Conservation (phyloP, 768 basidiomycete genomes). For the Suillus weaverae region DNA sequence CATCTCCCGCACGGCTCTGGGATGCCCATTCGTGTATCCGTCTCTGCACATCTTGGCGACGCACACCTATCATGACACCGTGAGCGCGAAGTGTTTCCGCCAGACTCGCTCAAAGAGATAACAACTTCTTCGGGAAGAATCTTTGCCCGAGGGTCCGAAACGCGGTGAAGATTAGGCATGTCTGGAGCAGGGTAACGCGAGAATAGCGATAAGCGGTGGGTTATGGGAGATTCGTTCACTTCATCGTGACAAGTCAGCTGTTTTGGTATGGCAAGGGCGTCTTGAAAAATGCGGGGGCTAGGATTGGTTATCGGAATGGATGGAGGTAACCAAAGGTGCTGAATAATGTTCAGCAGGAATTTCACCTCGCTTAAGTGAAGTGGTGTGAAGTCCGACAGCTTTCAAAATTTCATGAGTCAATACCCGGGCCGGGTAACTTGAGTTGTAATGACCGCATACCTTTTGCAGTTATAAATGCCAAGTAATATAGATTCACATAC, state of each 20-base stretch:
- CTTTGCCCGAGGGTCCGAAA: constrained; percentile 31
- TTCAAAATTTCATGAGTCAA: background rate
- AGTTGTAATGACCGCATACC: background rate
- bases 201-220: background rate
- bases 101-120: constrained; percentile 22
- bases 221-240: constrained; percentile 5
- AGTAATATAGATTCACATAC: background rate
- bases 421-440: background rate
- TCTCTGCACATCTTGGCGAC: constrained; percentile 30
- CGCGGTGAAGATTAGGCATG: constrained; percentile 36
- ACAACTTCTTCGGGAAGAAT: constrained; percentile 14
- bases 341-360: background rate
- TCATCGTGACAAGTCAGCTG: background rate
- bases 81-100: constrained; percentile 38
- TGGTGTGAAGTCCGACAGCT: background rate
- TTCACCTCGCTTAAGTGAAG: background rate
- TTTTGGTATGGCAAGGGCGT: background rate
- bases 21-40: constrained; percentile 36
- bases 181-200: constrained; percentile 26
- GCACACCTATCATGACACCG: constrained; percentile 16
- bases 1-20: constrained; percentile 24
- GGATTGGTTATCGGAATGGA: background rate
- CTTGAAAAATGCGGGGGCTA: background rate
- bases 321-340: background rate
- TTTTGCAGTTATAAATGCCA: background rate